Evolutionary conservation across 345 rosid genomes (phyloP).

Genomic region (Salix koriyanagi): DNA sequence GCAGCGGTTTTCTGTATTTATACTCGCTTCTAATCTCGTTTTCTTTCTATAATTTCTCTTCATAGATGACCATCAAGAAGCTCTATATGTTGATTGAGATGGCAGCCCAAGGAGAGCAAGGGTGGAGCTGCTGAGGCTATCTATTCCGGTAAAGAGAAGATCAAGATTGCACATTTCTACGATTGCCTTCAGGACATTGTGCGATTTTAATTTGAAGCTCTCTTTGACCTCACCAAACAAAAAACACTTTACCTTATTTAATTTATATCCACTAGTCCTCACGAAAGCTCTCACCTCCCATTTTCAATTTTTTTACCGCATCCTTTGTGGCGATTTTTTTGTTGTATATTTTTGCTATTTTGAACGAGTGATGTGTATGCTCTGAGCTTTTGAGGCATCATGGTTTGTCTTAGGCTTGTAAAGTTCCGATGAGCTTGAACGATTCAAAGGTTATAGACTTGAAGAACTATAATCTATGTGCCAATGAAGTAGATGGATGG

Average conservation of each 20-base stretch:
- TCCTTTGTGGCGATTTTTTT: not conserved
- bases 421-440: not conserved
- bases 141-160: slow-evolving; percentile 65
- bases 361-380: not conserved
- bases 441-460: not conserved
- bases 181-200: slow-evolving; percentile 77
- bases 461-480: not conserved
- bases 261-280: not conserved
- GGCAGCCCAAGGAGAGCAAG: slow-evolving; percentile 91
- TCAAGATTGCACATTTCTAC: slow-evolving; percentile 60
- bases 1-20: not conserved
- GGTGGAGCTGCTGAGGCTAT: slow-evolving; percentile 80
- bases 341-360: not conserved
- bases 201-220: slow-evolving; percentile 36
- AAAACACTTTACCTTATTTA: not conserved
- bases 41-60: slow-evolving; percentile 7
- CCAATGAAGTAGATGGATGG: not conserved
- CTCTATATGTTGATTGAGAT: slow-evolving; percentile 83
- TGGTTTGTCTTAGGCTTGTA: not conserved
- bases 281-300: not conserved
- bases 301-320: not conserved
- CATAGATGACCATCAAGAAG: slow-evolving; percentile 69
- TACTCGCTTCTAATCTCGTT: not conserved
- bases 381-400: not conserved
- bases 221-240: not conserved